Evolutionary conservation across 768 basidiomycete genomes (phyloP).

Genomic region (Sistotremastrum niveocremeum): DNA sequence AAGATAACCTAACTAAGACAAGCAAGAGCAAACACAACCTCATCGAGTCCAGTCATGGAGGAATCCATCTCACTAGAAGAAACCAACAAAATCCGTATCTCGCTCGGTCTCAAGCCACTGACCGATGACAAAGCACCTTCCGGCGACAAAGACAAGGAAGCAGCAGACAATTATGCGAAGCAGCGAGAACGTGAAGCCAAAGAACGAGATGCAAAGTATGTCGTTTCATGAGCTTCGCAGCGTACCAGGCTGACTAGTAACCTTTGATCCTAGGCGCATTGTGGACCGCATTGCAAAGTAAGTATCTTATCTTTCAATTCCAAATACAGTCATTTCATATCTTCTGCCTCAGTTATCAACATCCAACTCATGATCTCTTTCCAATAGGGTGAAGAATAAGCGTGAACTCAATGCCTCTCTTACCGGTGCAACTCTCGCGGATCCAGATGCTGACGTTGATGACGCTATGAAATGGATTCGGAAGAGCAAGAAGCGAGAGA

Average conservation of each 20-base stretch:
- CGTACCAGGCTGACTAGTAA: constrained; percentile 3
- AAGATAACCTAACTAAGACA: no score
- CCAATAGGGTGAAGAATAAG: constrained; percentile 77
- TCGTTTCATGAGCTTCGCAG: constrained; percentile 13
- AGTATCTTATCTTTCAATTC: constrained; percentile 31
- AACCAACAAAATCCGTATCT: constrained; percentile 92
- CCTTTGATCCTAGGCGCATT: constrained; percentile 38
- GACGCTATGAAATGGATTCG: constrained; percentile 86
- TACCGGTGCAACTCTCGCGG: constrained; percentile 86
- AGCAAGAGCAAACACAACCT: no score
- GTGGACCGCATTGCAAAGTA: constrained; percentile 77
- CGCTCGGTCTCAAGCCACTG: constrained; percentile 86
- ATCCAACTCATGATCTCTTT: background rate
- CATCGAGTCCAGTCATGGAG: constrained; percentile 37
- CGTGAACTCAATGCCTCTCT: constrained; percentile 86
- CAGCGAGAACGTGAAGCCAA: constrained; percentile 54
- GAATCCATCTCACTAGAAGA: constrained; percentile 86
- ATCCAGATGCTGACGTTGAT: constrained; percentile 64
- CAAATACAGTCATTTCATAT: constrained; percentile 32
- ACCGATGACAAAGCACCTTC: constrained; percentile 63
- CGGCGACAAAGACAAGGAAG: constrained; percentile 68
- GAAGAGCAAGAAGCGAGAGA: constrained; percentile 79
- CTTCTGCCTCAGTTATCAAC: constrained; percentile 17
- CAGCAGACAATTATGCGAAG: constrained; percentile 77
- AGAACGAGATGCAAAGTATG: constrained; percentile 67